phyloP scores from a whole-genome alignment of 345 rosid species.

The Euphorbia peplus region DNA sequence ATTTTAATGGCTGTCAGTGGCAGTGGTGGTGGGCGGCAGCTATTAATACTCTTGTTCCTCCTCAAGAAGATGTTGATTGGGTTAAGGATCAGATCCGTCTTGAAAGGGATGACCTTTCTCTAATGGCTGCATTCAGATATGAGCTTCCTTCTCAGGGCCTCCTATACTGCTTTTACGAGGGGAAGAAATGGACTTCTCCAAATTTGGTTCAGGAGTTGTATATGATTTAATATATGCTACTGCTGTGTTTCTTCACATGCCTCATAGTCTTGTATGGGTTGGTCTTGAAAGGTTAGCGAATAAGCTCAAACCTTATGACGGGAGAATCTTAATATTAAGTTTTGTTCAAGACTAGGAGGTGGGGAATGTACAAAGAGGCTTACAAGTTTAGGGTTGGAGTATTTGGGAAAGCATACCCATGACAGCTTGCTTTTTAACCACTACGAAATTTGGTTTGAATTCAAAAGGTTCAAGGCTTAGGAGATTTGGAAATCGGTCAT shows the following conservation, averaged over 20 bases:
- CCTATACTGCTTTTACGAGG: conserved; percentile 68
- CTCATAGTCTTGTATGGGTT: conserved; percentile 88
- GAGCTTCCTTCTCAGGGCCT: conserved; percentile 98
- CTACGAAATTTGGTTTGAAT: conserved; percentile 92
- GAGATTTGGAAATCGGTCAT: neutral
- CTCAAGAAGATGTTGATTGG: conserved; percentile 75
- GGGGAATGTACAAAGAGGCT: conserved; percentile 75
- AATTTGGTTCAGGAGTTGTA: conserved; percentile 52
- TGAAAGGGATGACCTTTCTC: conserved; percentile 89
- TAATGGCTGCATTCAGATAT: conserved; percentile 89
- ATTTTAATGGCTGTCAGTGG: conserved; percentile 40
- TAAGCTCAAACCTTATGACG: conserved; percentile 71
- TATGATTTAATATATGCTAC: conserved; percentile 93
- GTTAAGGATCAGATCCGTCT: conserved; percentile 88
- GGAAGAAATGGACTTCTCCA: conserved; percentile 84
- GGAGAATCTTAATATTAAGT: conserved; percentile 86
- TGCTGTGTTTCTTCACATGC: conserved; percentile 98
- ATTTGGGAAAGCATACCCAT: conserved; percentile 68
- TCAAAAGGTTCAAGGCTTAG: conserved; percentile 55
- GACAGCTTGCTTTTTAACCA: conserved; percentile 94
- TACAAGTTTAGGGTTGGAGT: conserved; percentile 68
- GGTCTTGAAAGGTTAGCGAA: conserved; percentile 73
- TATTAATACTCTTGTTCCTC: conserved; percentile 63
- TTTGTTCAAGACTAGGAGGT: conserved; percentile 77
- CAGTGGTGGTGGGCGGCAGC: conserved; percentile 61